Base-by-base conservation (phyloP, 768 basidiomycete species). In the Pleurotus cornucopiae region DNA sequence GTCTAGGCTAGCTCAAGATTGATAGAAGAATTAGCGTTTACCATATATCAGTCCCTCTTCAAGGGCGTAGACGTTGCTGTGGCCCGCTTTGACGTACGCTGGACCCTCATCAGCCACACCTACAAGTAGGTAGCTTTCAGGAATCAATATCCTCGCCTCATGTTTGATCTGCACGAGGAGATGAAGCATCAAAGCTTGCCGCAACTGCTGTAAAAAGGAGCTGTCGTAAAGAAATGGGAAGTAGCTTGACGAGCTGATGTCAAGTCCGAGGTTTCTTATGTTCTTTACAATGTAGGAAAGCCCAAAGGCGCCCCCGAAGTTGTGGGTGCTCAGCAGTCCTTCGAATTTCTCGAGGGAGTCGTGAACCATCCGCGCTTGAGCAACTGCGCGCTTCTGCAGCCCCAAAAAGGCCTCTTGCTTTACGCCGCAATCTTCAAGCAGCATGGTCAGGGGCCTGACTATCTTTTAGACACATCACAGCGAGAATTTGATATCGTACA, bases 51-150 rank as follows among this genome's bases (percentile, higher is more conserved):
- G 72, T 1, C 79, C 82, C 58, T 77, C 76, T 4, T 69, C 66
- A 12, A 92, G 69, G 34, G 65, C 72, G 63, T 75, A 86, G 1
- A 88, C 78, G 58, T 86, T 76, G 38, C 77, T 63, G 52, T 69
- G 63, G 1, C 84, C 84, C n/a, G 67, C 70, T 6, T 66, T 59
- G 43, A 64, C 65, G 59, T 89, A 89, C 0, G 84, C 81, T 0
- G 85, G 82, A 0, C 89, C 89, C 68, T 93, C 89, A 62, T 94
- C 92, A 2, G 89, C 87, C 6, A 94, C 80, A 1, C 93, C 92
- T 9, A 92, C 88, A 1, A 94, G 76, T 23, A 84, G 74, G 57
- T 83, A 83, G 58, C 84, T 85, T 0, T 83, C 71, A 0, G 85
- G 85, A 7, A 94, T 78, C 3, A 77, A 82, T 23, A 94, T 88